These are phyloP conservation scores for Aspergillus fijiensis DNA, from an alignment of 2,329 filamentous ascomycete species.

Conservation along the genomic window DNA sequence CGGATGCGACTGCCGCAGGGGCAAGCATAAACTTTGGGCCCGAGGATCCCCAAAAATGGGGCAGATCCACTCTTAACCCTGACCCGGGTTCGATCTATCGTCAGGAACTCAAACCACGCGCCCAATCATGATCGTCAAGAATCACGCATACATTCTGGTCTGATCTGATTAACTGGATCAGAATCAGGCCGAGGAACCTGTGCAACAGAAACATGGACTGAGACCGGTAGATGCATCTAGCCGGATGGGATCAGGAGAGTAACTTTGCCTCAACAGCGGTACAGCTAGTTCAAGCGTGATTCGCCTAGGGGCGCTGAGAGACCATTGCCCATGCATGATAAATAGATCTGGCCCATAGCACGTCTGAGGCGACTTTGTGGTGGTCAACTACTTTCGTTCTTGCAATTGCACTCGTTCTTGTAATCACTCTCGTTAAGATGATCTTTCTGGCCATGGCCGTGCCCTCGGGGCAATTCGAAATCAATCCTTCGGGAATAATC, in stretches of 20 bases:
- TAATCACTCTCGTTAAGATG: constrained; percentile 1
- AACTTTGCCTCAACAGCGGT: not conserved
- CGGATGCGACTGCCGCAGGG: not conserved
- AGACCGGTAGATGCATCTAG: not conserved
- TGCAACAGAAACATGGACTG: not conserved
- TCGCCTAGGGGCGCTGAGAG: not conserved
- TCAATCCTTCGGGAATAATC: constrained; percentile 2
- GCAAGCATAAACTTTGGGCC: not conserved
- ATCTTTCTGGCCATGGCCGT: constrained; percentile 5
- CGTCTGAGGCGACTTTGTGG: not conserved
- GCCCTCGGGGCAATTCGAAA: constrained; percentile 5
- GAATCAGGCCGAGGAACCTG: not conserved
- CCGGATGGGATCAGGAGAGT: not conserved
- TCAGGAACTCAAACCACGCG: not conserved
- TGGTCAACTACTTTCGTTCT: not conserved
- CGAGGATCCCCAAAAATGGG: not conserved
- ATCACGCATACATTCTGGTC: not conserved
- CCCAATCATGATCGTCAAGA: not conserved
- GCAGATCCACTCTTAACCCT: not conserved
- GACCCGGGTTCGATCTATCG: not conserved
- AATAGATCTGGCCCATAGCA: not conserved
- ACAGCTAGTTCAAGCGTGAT: not conserved
- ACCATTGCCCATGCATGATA: constrained; percentile 1
- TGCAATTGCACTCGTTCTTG: not conserved
- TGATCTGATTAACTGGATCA: not conserved